Percentiles rank a stretch among this genome's conserved stretches.
These are phyloP conservation scores for Dipodascopsis uninucleata DNA, from an alignment of 805 yeast genomes.

Conservation along the genomic window DNA sequence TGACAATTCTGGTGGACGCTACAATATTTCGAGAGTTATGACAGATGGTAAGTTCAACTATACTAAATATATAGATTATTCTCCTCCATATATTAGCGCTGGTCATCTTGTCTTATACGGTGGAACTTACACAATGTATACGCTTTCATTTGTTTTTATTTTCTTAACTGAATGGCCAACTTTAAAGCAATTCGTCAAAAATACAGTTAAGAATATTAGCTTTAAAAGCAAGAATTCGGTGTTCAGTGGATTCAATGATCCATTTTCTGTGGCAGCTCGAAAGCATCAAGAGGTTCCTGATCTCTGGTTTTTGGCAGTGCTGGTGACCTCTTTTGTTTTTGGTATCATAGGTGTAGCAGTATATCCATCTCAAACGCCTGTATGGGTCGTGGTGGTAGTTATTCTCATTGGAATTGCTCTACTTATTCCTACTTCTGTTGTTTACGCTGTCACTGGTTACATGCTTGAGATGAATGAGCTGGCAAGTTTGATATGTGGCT, in stretches of 20 bases:
- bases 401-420: conserved; percentile 51
- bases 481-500: conserved; percentile 61
- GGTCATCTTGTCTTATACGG: conserved; percentile 59
- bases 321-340: conserved; percentile 41
- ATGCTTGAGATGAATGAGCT: conserved; percentile 58
- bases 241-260: conserved; percentile 14
- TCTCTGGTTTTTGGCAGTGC: conserved; percentile 35
- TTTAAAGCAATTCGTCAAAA: conserved; percentile 5
- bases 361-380: conserved; percentile 45
- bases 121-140: conserved; percentile 53
- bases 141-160: conserved; percentile 49
- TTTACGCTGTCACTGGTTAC: conserved; percentile 60
- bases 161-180: conserved; percentile 18
- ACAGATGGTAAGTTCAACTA: conserved; percentile 45
- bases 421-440: conserved; percentile 58
- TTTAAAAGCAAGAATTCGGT: background rate
- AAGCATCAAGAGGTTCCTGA: conserved; percentile 62
- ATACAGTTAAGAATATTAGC: conserved; percentile 2
- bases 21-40: conserved; percentile 47
- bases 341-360: conserved; percentile 35
- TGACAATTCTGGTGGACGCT: conserved; percentile 50
- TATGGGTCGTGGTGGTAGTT: conserved; percentile 61
- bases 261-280: conserved; percentile 39
- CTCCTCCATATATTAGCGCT: conserved; percentile 65
- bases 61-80: conserved; percentile 48